phyloP scores from a whole-genome alignment of 2,329 filamentous ascomycete genomes.

The Ceratocystis colombiana region DNA sequence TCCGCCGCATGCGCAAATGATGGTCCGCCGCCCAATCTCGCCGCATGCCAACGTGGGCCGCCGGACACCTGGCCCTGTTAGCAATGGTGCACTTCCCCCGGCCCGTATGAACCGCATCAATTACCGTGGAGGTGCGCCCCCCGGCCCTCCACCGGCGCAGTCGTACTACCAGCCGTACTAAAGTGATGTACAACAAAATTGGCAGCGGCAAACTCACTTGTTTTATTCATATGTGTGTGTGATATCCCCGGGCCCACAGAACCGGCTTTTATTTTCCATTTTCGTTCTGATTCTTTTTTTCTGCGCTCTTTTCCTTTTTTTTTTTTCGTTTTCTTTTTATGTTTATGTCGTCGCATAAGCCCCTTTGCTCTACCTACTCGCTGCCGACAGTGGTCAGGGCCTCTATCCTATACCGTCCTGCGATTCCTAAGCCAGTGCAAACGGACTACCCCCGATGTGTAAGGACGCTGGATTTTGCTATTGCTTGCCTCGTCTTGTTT shows the following conservation, averaged over 20 bases:
- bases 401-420: too few relatives aligned
- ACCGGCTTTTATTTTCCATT: conserved; percentile 16
- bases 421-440: too few relatives aligned
- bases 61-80: conserved; percentile 18
- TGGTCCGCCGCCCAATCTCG: conserved; percentile 35
- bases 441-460: too few relatives aligned
- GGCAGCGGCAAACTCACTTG: neutral
- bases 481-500: too few relatives aligned
- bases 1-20: conserved; percentile 32
- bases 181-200: neutral
- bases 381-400: too few relatives aligned
- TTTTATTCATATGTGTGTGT: conserved; percentile 9
- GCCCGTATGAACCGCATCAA: conserved; percentile 7
- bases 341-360: too few relatives aligned
- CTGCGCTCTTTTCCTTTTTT: neutral
- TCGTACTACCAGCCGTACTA: conserved; percentile 18
- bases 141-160: neutral
- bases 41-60: conserved; percentile 26
- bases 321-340: neutral
- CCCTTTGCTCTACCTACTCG: too few relatives aligned
- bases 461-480: too few relatives aligned
- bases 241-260: conserved; percentile 15
- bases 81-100: conserved; percentile 9
- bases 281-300: conserved; percentile 14
- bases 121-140: conserved; percentile 8